Conservation (phyloP, 352 stramenopile genomes). For the Thraustochytrium sp. region DNA sequence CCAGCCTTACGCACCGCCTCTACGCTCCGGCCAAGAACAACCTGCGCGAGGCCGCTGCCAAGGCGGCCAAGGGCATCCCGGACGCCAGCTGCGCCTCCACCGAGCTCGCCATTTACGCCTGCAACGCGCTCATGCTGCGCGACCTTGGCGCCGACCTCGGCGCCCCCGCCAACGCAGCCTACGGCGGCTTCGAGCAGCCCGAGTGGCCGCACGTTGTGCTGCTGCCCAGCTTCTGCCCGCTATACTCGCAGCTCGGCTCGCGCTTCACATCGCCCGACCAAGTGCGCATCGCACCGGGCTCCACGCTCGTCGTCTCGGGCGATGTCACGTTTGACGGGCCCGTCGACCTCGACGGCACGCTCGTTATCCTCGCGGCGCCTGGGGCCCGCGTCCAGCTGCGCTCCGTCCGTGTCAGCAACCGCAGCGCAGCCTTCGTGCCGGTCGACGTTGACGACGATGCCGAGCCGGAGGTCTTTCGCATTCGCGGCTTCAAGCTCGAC, state of each 20-base stretch:
- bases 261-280: conserved; percentile 57
- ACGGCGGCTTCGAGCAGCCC: conserved; percentile 40
- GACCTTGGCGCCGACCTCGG: not conserved
- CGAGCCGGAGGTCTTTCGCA: conserved; percentile 41
- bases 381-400: conserved; percentile 55
- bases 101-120: conserved; percentile 46
- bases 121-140: conserved; percentile 39
- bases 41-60: conserved; percentile 45
- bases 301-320: conserved; percentile 64
- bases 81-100: conserved; percentile 45
- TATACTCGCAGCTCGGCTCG: conserved; percentile 54
- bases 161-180: not conserved
- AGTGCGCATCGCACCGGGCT: conserved; percentile 61
- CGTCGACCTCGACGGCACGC: conserved; percentile 64
- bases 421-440: conserved; percentile 53
- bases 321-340: conserved; percentile 60
- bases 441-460: conserved; percentile 44
- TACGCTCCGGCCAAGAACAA: conserved; percentile 62
- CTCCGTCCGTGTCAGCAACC: conserved; percentile 60
- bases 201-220: conserved; percentile 48
- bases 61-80: conserved; percentile 34
- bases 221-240: conserved; percentile 4
- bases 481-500: conserved; percentile 43
- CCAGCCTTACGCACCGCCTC: conserved; percentile 57
- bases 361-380: conserved; percentile 59